Evolutionary conservation across 495 filamentous ascomycete genomes (phyloP).

Genomic region (Thozetella sp.): DNA sequence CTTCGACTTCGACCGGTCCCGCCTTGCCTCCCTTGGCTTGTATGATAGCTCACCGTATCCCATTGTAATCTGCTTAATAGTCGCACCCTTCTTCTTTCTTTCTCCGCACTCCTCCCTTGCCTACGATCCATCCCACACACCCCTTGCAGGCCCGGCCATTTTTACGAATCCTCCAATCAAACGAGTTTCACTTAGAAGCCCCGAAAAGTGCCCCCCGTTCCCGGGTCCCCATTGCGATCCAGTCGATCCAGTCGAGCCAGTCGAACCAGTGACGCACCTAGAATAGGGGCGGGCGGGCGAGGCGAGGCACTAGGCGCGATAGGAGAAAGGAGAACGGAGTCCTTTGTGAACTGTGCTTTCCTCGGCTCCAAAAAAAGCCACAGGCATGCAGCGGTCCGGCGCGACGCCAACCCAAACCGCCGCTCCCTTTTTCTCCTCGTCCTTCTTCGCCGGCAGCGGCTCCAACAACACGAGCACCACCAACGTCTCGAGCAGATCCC

Average conservation of each 20-base stretch:
- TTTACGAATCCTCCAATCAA: background rate
- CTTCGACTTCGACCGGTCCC: too few relatives aligned
- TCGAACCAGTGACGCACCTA: background rate
- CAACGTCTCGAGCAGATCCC: conserved; percentile 28
- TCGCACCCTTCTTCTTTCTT: background rate
- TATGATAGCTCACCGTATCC: background rate
- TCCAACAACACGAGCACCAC: conserved; percentile 11
- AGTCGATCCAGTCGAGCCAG: too few relatives aligned
- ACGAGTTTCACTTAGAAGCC: background rate
- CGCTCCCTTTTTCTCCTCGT: conserved; percentile 43
- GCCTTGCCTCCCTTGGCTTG: too few relatives aligned
- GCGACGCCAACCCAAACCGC: conserved; percentile 35
- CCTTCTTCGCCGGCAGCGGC: conserved; percentile 33
- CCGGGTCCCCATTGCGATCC: too few relatives aligned
- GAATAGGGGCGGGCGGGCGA: background rate
- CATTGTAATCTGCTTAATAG: too few relatives aligned
- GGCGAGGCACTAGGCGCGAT: background rate
- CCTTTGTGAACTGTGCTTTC: conserved; percentile 6
- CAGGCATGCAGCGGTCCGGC: conserved; percentile 42
- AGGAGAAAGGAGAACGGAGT: conserved; percentile 19
- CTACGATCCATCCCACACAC: background rate
- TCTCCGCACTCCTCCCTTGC: background rate
- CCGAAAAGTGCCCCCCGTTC: background rate
- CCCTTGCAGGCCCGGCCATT: background rate
- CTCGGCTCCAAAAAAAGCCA: conserved; percentile 1